Evolutionary conservation across 306 rosid species (phyloP), one percentile per base, ranked within the genome.

Genomic region (Cicer arietinum): DNA sequence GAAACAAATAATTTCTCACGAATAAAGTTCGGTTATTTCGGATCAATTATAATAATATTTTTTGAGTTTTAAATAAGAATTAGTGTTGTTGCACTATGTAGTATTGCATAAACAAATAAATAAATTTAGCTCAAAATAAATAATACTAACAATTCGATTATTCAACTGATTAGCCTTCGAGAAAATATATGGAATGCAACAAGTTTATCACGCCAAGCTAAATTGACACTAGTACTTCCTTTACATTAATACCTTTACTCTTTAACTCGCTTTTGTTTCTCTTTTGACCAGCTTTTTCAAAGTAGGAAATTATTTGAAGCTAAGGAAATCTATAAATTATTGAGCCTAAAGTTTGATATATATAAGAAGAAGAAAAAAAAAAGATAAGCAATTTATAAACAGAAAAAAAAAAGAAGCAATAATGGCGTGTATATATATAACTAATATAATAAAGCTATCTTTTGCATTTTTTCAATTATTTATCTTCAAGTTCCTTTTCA

Each of bases 271-370:
- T 73, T 79, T 70, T 54, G 18, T 22, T 73, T 73, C 79, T 69
- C 42, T 63, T 84, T 77, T 82, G 84, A 85, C 82, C 81, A 53
- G 2, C 84, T 76, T 86, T 81, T 78, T 42, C 60, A 83, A 86
- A 80, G 81, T 42, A 8, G 42, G 65, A 47, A 59, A 63, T 70
- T 43, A 80, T 67, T 51, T 73, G 40, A 5, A 75, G 30, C 66
- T 39, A 67, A 44, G 39, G 37, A 75, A 51, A 61, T 9, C 53
- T 59, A 30, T 47, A 58, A 80, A 71, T 79, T 18, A 76, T 79
- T 71, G 79, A 65, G 42, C 66, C 30, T 60, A 45, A 39, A 13
- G 20, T 25, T 41, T 41, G 60, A 14, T 41, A 50, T 22, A 22
- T 0, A 22, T 1, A 53, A 47, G 7, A 17, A 52, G 1, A 52